Conservation (phyloP, 371 early-diverging fungal species). For the Dichotomocladium elegans region DNA sequence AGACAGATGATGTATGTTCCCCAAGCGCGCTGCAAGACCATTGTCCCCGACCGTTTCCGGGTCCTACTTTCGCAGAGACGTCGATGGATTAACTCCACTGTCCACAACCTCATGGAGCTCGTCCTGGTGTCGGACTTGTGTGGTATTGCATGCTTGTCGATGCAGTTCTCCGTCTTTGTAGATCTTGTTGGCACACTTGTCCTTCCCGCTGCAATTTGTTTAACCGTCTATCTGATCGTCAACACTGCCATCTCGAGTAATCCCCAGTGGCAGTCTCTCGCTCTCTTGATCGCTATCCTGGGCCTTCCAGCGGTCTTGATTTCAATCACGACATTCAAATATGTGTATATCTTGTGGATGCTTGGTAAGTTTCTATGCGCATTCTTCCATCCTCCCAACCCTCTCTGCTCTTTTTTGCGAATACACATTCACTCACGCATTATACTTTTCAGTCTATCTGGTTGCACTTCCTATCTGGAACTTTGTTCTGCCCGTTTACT, state of each 20-base stretch:
- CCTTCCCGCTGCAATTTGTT: slow-evolving; percentile 77
- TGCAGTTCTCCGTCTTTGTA: slow-evolving; percentile 85
- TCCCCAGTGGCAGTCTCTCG: slow-evolving; percentile 62
- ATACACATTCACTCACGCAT: no score
- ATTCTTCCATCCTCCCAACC: background rate
- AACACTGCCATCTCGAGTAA: slow-evolving; percentile 44
- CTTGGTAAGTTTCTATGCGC: slow-evolving; percentile 37
- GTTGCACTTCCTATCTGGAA: slow-evolving; percentile 93
- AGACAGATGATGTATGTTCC: slow-evolving; percentile 94
- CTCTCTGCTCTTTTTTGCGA: no score
- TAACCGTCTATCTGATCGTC: slow-evolving; percentile 53
- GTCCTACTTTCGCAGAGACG: slow-evolving; percentile 84
- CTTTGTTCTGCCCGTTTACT: slow-evolving; percentile 87
- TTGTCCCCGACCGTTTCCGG: slow-evolving; percentile 77
- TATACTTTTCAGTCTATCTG: slow-evolving; percentile 43
- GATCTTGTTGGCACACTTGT: slow-evolving; percentile 86
- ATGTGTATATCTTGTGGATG: slow-evolving; percentile 83
- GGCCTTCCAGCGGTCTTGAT: slow-evolving; percentile 86
- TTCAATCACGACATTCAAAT: slow-evolving; percentile 77
- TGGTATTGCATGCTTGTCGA: slow-evolving; percentile 85
- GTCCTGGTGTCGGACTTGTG: slow-evolving; percentile 82
- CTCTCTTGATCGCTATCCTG: slow-evolving; percentile 60
- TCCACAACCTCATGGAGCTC: slow-evolving; percentile 89
- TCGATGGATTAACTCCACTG: slow-evolving; percentile 91
- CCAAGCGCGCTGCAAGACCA: slow-evolving; percentile 79